phyloP scores from a whole-genome alignment of 345 rosid genomes.

The Gossypium mustelinum region DNA sequence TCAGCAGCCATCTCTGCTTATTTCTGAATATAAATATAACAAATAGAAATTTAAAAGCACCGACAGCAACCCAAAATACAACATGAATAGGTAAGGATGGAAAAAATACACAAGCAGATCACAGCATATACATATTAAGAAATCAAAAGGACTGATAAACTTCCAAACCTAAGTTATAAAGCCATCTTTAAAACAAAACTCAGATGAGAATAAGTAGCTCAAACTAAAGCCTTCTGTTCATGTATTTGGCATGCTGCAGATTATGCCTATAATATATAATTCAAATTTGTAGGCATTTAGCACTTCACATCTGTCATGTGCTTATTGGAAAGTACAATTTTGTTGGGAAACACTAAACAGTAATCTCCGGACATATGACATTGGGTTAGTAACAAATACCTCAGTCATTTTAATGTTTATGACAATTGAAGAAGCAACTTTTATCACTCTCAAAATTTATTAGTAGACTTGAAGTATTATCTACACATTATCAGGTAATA shows the following conservation, averaged over 20 bases:
- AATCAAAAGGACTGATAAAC: not conserved
- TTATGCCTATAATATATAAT: not conserved
- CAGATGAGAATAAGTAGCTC: not conserved
- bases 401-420: not conserved
- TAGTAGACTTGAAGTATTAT: not conserved
- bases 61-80: not conserved
- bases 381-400: not conserved
- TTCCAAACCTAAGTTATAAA: not conserved
- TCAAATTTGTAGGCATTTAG: not conserved
- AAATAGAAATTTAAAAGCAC: not conserved
- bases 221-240: not conserved
- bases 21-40: not conserved
- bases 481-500: not conserved
- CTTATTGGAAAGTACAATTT: not conserved
- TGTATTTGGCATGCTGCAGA: not conserved
- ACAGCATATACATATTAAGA: not conserved
- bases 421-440: not conserved
- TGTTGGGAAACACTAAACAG: not conserved
- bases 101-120: not conserved
- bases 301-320: not conserved
- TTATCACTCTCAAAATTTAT: not conserved
- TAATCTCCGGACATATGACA: not conserved
- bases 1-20: conserved; percentile 65
- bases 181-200: not conserved
- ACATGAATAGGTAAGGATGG: not conserved